Conservation (phyloP, 2,329 filamentous ascomycete genomes). For the Sclerotinia minor region DNA sequence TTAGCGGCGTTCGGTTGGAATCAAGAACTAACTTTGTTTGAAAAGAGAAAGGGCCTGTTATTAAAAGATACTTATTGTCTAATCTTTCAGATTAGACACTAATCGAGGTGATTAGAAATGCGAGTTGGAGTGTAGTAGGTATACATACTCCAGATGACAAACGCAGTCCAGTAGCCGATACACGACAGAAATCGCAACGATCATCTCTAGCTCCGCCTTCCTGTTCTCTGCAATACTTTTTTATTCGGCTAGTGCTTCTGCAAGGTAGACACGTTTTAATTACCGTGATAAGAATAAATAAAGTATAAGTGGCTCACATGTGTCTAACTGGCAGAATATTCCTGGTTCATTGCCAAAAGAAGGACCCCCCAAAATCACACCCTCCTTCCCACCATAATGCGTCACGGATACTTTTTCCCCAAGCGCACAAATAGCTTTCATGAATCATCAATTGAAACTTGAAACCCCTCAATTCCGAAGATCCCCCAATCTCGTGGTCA, state of each 20-base stretch:
- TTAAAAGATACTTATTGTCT: neutral
- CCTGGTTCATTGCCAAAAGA: neutral
- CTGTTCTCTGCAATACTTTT: neutral
- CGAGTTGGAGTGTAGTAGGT: too few relatives aligned
- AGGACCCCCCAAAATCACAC: neutral
- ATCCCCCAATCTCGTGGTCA: constrained; percentile 6
- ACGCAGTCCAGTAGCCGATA: neutral
- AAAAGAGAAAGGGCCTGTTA: too few relatives aligned
- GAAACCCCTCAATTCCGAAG: neutral
- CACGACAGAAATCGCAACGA: neutral
- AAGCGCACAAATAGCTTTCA: constrained; percentile 13
- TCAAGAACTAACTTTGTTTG: neutral
- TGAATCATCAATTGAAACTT: neutral
- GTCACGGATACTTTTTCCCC: neutral
- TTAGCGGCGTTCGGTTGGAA: neutral
- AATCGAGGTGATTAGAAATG: neutral
- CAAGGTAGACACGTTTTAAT: neutral
- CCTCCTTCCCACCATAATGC: neutral
- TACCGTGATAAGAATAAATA: neutral
- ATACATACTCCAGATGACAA: neutral
- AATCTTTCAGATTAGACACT: neutral
- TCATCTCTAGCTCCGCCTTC: neutral
- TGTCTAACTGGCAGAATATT: neutral
- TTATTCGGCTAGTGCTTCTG: neutral
- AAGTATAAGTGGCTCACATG: neutral